A percentile compares a stretch with the other conserved stretches of the same genome.
phyloP scores from a whole-genome alignment of 1,284 basidiomycete genomes.

The Ustilago vetiveriae region DNA sequence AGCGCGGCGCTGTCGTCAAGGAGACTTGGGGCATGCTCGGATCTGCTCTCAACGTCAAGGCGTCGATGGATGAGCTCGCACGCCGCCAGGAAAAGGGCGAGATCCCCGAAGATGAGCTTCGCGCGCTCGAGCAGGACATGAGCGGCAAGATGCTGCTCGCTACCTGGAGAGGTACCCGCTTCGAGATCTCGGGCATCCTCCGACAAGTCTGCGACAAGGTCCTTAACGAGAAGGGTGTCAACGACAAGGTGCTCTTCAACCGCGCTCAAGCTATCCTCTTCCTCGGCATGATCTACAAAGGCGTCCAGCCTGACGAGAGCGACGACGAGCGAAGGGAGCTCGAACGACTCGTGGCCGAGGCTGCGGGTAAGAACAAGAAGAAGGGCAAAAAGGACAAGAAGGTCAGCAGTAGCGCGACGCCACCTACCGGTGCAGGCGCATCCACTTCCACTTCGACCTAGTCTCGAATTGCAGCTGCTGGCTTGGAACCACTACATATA shows the following conservation, averaged over 20 bases:
- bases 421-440: constrained; percentile 16
- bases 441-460: constrained; percentile 14
- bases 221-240: constrained; percentile 64
- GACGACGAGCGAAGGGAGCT: constrained; percentile 66
- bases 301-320: constrained; percentile 62
- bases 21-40: constrained; percentile 68
- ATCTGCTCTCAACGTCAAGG: constrained; percentile 73
- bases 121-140: constrained; percentile 89
- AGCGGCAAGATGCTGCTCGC: constrained; percentile 77
- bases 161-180: constrained; percentile 59
- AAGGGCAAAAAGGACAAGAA: constrained; percentile 55
- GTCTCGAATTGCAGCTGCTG: too few species aligned
- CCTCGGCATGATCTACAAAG: constrained; percentile 65
- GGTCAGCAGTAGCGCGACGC: constrained; percentile 12
- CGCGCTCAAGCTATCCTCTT: constrained; percentile 61
- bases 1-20: constrained; percentile 80
- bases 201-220: constrained; percentile 64
- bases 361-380: constrained; percentile 68
- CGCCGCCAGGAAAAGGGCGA: constrained; percentile 87
- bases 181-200: constrained; percentile 62
- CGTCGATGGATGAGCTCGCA: constrained; percentile 84
- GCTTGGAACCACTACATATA: too few species aligned
- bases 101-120: constrained; percentile 75
- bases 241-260: constrained; percentile 61
- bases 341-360: constrained; percentile 69